Conservation (phyloP, 495 filamentous ascomycete species). For the Aspergillus hancockii region DNA sequence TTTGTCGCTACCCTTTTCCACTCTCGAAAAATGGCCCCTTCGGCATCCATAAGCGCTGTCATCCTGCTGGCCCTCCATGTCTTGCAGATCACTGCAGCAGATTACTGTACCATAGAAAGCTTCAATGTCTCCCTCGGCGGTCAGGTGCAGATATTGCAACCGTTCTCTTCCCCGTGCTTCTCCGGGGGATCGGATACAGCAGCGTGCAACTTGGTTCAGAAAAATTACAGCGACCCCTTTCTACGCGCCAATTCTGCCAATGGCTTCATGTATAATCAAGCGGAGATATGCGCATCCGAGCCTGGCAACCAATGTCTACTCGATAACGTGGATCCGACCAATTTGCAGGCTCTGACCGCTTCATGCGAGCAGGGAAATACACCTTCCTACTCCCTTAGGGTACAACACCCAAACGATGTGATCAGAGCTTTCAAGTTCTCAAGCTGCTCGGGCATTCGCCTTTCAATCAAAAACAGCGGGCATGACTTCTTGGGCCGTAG, state of each 20-base stretch:
- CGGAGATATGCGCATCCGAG: constrained; percentile 38
- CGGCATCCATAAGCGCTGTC: neutral
- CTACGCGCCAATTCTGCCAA: constrained; percentile 30
- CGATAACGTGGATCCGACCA: constrained; percentile 27
- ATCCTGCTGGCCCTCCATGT: neutral
- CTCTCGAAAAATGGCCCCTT: neutral
- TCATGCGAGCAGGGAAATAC: constrained; percentile 24
- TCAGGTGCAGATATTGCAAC: constrained; percentile 14
- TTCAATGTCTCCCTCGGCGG: constrained; percentile 19
- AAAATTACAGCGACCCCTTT: constrained; percentile 31
- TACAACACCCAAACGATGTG: constrained; percentile 16
- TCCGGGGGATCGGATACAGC: constrained; percentile 22
- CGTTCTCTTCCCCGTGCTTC: constrained; percentile 26
- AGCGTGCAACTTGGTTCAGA: constrained; percentile 29
- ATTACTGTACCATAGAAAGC: constrained; percentile 7
- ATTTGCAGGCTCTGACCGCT: constrained; percentile 19
- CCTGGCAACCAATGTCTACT: constrained; percentile 39
- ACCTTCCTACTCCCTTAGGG: constrained; percentile 22
- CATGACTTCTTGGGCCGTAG: constrained; percentile 54
- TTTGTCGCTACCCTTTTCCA: neutral
- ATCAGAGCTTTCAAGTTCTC: constrained; percentile 20
- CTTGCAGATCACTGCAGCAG: neutral
- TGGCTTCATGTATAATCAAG: constrained; percentile 41
- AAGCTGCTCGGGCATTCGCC: constrained; percentile 15
- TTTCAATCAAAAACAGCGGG: constrained; percentile 59